Base-by-base conservation (phyloP, 164 flowering plant genomes). In the Vitis rotundifolia region DNA sequence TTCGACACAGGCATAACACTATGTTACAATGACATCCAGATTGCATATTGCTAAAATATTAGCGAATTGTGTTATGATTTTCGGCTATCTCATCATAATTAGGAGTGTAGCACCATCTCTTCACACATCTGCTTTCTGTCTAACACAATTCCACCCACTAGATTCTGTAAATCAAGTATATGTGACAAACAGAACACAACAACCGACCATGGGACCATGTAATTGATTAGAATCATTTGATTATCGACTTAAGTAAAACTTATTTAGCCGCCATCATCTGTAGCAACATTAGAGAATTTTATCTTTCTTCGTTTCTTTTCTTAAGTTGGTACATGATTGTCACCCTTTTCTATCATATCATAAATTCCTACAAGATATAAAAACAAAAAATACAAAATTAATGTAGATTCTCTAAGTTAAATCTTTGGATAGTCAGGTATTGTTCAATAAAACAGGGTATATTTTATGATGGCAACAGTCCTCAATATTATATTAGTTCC, bases 181-280 rank as follows among this genome's bases (percentile, higher is more conserved):
- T 13, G 14, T 51, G 56, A 57, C 59, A 57, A 57, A 5, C 15
- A 57, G 8, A 57, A 57, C 9, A 16, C 59, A 57, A 18, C 19
- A 6, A 57, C 59, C 22, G 11, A 18, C 26, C 15, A 14, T 57
- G 28, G 28, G 19, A 6, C 59, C 26, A 57, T 57, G 59, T 57
- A 57, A 57, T 16, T 6, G 59, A 18, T 57, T 16, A 57, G 59
- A 57, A 57, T 57, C 59, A 57, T 57, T 57, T 22, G 19, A 57
- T n/a, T 22, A 16, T 16, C 15, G 59, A 57, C 59, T 19, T 16
- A 7, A 57, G 59, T 2, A n/a, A 19, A 57, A 11, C 16, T 57
- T 18, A 57, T 57, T 57, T 57, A 57, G 28, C 59, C 28, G 5
- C 11, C 28, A 57, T 57, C 59, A 57, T 57, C 7, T 16, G 11